Evolutionary conservation across 2,329 filamentous ascomycete genomes (phyloP).

Genomic region (Phoma herbarum): DNA sequence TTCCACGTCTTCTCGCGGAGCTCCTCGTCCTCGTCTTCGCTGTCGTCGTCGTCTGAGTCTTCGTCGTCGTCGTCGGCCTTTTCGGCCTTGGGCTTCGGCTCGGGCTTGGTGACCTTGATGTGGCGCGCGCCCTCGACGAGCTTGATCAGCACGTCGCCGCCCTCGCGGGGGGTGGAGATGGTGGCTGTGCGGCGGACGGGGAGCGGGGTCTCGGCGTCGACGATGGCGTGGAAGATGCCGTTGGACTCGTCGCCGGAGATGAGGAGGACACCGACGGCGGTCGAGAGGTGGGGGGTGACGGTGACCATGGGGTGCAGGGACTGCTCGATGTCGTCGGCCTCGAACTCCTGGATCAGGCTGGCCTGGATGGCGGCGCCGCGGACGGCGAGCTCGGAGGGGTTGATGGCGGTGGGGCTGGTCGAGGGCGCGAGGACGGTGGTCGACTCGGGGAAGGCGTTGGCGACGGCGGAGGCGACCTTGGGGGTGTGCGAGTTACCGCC

Average conservation of each 20-base stretch:
- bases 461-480: constrained; percentile 84
- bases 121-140: constrained; percentile 87
- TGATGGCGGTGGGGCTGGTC: constrained; percentile 79
- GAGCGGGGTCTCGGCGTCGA: constrained; percentile 86
- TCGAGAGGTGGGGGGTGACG: constrained; percentile 86
- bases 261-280: constrained; percentile 86
- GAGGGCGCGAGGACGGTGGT: constrained; percentile 84
- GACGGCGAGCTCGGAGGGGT: constrained; percentile 89
- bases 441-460: constrained; percentile 79
- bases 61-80: constrained; percentile 73
- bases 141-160: constrained; percentile 87
- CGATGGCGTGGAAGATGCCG: constrained; percentile 80
- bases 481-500: constrained; percentile 94
- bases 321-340: constrained; percentile 91
- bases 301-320: constrained; percentile 95
- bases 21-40: constrained; percentile 83
- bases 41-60: constrained; percentile 67
- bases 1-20: constrained; percentile 92
- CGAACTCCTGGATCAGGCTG: constrained; percentile 92
- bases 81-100: constrained; percentile 76
- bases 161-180: constrained; percentile 77
- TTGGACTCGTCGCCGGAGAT: constrained; percentile 65
- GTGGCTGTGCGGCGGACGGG: constrained; percentile 87
- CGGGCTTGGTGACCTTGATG: constrained; percentile 92
- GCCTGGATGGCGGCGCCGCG: constrained; percentile 96